Base-by-base conservation (phyloP, 2,329 filamentous ascomycete genomes). In the Cytospora leucostoma region DNA sequence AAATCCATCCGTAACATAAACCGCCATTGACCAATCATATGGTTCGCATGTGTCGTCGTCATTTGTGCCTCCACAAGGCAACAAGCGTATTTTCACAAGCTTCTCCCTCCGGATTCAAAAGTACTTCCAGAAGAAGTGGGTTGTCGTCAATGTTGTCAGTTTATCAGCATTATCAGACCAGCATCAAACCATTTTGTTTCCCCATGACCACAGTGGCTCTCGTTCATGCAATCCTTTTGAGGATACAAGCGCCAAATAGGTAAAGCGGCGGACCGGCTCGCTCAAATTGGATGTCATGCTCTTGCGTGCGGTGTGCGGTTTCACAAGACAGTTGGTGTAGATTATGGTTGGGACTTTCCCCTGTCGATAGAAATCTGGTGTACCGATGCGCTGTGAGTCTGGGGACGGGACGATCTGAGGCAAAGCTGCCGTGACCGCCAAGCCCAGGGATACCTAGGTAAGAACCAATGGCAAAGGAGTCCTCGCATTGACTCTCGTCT, bases 1-100 rank as follows among this genome's bases (percentile, higher is more conserved):
- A 53, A 40, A 34, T 60, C 1, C 11, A n/a, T 17, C 13, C 27
- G 27, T 27, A 27, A 27, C 27, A 27, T 27, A 27, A 27, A 27
- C 15, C 38, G 10, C 13, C n/a, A 51, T 59, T 59, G 56, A 59
- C 56, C 56, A 59, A 59, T 59, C 19, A 32, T 4, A 12, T 32
- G 47, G 19, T 19, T 27, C 4, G 27, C 27, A 27, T 27, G 27
- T 27, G 27, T 27, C 27, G 27, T 27, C 27, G 27, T 27, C 27
- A 27, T 27, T 27, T 27, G 27, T 27, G 27, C 27, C 27, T 27
- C 27, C 27, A 27, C 27, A 27, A 27, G 27, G 27, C 27, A 27
- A 27, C 27, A 27, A 27, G 27, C 27, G 27, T 27, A 27, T 27
- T 27, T 27, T 27, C 27, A 27, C 27, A 27, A 27, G 27, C 27